These are phyloP conservation scores for Stemphylium vesicarium DNA, from an alignment of 2,329 filamentous ascomycete genomes.

Conservation along the genomic window DNA sequence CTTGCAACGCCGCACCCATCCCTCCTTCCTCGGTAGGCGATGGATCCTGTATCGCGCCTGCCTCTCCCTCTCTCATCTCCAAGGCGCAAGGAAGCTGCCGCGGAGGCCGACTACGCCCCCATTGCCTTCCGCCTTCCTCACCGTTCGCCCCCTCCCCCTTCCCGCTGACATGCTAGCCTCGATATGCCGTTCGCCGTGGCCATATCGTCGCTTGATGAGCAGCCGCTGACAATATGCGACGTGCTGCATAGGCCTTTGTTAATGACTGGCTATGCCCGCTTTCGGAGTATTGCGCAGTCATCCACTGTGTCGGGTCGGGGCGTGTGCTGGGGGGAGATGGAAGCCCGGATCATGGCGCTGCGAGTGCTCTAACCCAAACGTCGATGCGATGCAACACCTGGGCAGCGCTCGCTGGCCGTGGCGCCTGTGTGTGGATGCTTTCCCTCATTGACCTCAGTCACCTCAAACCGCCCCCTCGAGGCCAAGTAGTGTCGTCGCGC, in stretches of 20 bases:
- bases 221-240: constrained; percentile 20
- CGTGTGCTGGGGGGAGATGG: constrained; percentile 29
- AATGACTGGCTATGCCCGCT: constrained; percentile 34
- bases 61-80: constrained; percentile 9
- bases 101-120: constrained; percentile 17
- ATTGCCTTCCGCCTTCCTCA: constrained; percentile 18
- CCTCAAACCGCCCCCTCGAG: constrained; percentile 17
- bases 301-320: constrained; percentile 38
- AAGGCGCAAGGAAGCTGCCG: constrained; percentile 26
- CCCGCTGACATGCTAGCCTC: constrained; percentile 14
- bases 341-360: constrained; percentile 42
- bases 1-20: constrained; percentile 25
- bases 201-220: constrained; percentile 11
- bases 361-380: constrained; percentile 28
- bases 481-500: constrained; percentile 24
- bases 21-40: constrained; percentile 20
- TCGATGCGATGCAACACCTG: constrained; percentile 37
- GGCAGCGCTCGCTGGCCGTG: constrained; percentile 28
- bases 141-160: constrained; percentile 2
- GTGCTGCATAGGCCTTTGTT: constrained; percentile 17
- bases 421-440: constrained; percentile 25
- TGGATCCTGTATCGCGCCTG: constrained; percentile 22
- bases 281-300: constrained; percentile 47
- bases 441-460: constrained; percentile 16
- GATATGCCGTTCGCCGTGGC: constrained; percentile 31